A percentile compares a stretch with the other conserved stretches of the same genome.
These are phyloP conservation scores for Aspergillus nanangensis DNA, from an alignment of 495 filamentous ascomycete genomes.

Conservation along the genomic window DNA sequence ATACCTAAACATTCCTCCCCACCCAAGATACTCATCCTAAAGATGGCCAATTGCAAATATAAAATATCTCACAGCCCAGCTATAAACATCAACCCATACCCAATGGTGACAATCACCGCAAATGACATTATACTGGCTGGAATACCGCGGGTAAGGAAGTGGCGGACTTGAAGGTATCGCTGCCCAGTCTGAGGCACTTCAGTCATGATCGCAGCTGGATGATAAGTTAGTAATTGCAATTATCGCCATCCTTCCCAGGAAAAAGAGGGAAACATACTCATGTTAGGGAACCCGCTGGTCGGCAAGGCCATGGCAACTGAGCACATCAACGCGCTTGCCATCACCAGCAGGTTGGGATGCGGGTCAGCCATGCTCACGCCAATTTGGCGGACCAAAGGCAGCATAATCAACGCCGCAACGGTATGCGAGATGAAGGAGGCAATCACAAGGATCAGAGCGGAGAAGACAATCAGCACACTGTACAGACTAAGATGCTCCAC, in stretches of 20 bases:
- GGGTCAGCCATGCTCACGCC: conserved; percentile 80
- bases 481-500: conserved; percentile 84
- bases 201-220: conserved; percentile 94
- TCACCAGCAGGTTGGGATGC: conserved; percentile 91
- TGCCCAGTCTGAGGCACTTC: conserved; percentile 89
- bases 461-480: conserved; percentile 81
- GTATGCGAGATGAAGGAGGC: conserved; percentile 98
- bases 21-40: not conserved
- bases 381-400: conserved; percentile 84
- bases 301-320: conserved; percentile 83
- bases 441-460: conserved; percentile 79
- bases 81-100: conserved; percentile 82
- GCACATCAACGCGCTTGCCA: conserved; percentile 70
- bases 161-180: conserved; percentile 84
- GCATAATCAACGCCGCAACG: conserved; percentile 89
- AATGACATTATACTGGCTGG: conserved; percentile 79
- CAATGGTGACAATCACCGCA: conserved; percentile 75
- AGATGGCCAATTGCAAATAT: too few species aligned
- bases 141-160: conserved; percentile 89
- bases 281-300: conserved; percentile 96
- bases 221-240: conserved; percentile 17
- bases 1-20: too few species aligned
- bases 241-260: not conserved
- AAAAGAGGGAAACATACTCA: conserved; percentile 67
- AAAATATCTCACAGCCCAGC: conserved; percentile 62